Evolutionary conservation across 768 basidiomycete species (phyloP).

Genomic region (Tulasnella sp.): DNA sequence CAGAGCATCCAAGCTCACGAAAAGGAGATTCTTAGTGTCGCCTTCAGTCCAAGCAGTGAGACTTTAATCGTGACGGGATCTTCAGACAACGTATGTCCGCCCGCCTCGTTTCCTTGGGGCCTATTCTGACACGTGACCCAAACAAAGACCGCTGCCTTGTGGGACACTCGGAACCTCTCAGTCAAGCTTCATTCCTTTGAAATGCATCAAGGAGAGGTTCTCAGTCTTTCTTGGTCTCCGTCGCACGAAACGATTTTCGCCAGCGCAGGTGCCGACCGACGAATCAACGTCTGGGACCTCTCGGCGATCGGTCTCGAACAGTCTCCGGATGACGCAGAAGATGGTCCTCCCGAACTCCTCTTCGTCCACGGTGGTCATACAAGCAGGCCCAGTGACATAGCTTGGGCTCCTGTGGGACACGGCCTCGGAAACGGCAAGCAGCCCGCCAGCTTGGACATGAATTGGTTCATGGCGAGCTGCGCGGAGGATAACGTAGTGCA

Average conservation of each 20-base stretch:
- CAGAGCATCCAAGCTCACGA: slow-evolving; percentile 80
- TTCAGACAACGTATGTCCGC: slow-evolving; percentile 74
- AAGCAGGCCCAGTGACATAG: slow-evolving; percentile 86
- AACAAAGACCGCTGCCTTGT: slow-evolving; percentile 74
- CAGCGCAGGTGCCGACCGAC: slow-evolving; percentile 87
- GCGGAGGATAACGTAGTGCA: slow-evolving; percentile 96
- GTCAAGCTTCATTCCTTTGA: slow-evolving; percentile 86
- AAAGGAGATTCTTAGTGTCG: slow-evolving; percentile 83
- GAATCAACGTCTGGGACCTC: slow-evolving; percentile 94
- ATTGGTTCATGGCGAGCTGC: slow-evolving; percentile 83
- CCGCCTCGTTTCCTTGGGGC: not conserved
- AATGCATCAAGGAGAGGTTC: slow-evolving; percentile 89
- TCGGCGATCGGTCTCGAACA: slow-evolving; percentile 90
- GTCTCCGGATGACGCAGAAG: slow-evolving; percentile 96
- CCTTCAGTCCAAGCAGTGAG: slow-evolving; percentile 79
- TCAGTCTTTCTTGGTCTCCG: slow-evolving; percentile 94
- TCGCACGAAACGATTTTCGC: slow-evolving; percentile 89
- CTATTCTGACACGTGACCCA: not conserved
- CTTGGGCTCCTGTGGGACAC: slow-evolving; percentile 68
- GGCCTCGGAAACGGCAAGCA: not conserved
- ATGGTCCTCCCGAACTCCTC: slow-evolving; percentile 92
- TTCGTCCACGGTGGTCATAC: slow-evolving; percentile 97
- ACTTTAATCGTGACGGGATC: slow-evolving; percentile 86
- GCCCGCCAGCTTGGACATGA: slow-evolving; percentile 47
- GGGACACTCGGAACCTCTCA: slow-evolving; percentile 60